phyloP scores from a whole-genome alignment of 2,329 filamentous ascomycete species.

The Chaetomium globosum region DNA sequence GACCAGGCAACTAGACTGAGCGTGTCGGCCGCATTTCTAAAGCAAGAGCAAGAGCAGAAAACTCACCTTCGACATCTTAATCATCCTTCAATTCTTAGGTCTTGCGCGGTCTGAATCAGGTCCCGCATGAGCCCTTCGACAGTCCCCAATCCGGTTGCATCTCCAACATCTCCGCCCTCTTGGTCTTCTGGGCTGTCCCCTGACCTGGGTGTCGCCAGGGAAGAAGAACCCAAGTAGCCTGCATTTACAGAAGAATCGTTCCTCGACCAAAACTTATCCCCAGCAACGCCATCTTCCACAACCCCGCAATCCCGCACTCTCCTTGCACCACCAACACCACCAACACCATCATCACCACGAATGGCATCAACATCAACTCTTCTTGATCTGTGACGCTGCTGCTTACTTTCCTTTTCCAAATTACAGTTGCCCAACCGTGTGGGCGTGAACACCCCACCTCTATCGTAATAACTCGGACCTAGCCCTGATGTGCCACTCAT shows the following conservation, averaged over 20 bases:
- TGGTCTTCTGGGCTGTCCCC: background rate
- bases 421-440: background rate
- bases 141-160: background rate
- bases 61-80: background rate
- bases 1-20: background rate
- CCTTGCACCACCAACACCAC: background rate
- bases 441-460: background rate
- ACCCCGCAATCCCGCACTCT: background rate
- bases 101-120: conserved; percentile 1
- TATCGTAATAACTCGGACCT: background rate
- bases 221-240: background rate
- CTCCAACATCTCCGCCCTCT: background rate
- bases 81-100: background rate
- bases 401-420: background rate
- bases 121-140: conserved; percentile 28
- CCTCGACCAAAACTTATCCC: background rate
- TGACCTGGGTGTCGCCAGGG: background rate
- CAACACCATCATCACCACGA: background rate
- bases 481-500: background rate
- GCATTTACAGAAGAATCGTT: background rate
- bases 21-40: background rate
- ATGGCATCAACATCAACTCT: background rate
- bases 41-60: background rate
- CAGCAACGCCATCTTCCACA: background rate
- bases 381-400: background rate